Conservation (phyloP, 2,329 filamentous ascomycete genomes). For the Ophiostoma sp. region DNA sequence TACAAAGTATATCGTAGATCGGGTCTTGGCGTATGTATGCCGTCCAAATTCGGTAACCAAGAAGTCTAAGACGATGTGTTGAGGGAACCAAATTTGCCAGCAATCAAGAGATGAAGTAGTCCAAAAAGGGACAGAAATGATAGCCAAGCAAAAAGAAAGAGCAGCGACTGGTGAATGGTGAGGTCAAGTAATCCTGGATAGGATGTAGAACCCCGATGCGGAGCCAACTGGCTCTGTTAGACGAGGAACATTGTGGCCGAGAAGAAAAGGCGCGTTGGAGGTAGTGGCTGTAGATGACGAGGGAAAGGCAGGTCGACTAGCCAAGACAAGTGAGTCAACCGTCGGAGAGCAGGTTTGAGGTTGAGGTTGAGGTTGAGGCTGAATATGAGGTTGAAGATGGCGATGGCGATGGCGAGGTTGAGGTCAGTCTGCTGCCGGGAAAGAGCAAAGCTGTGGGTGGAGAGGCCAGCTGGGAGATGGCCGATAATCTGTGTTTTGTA, state of each 20-base stretch:
- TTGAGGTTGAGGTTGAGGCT: not conserved
- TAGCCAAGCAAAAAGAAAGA: not conserved
- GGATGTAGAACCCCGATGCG: slow-evolving; percentile 15
- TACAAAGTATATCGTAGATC: not conserved
- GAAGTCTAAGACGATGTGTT: not conserved
- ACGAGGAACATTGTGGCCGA: slow-evolving; percentile 19
- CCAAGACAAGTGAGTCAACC: too few species aligned
- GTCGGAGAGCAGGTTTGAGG: too few species aligned
- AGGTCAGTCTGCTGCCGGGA: not conserved
- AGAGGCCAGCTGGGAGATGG: not conserved
- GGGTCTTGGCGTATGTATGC: not conserved
- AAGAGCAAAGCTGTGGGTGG: not conserved
- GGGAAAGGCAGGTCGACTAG: too few species aligned
- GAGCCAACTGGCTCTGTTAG: slow-evolving; percentile 20
- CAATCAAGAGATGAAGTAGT: not conserved
- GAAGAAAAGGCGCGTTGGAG: not conserved
- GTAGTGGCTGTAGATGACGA: not conserved
- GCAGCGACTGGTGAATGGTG: not conserved
- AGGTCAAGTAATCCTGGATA: not conserved
- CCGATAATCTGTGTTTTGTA: not conserved
- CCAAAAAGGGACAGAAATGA: not conserved
- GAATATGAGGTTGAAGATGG: not conserved
- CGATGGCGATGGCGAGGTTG: not conserved
- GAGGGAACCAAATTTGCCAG: not conserved
- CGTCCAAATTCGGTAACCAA: not conserved